Conservation (phyloP, 2,329 filamentous ascomycete species). For the Orbilia ellipsospora region DNA sequence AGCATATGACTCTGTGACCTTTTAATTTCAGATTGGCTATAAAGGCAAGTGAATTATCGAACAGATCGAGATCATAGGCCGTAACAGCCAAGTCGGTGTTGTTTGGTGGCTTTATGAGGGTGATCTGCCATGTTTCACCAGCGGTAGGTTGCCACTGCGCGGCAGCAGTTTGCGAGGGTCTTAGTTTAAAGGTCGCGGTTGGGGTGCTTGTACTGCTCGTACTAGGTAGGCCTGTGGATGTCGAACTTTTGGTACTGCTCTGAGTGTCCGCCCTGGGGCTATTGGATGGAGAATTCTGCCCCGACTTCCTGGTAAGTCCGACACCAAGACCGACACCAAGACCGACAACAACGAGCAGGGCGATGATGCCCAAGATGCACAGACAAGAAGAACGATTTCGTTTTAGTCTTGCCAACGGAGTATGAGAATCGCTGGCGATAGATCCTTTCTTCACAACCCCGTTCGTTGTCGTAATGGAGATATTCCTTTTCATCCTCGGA, state of each 20-base stretch:
- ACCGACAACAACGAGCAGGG: slow-evolving; percentile 21
- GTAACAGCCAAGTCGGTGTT: slow-evolving; percentile 62
- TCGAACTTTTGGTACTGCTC: background rate
- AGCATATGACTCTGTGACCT: slow-evolving; percentile 72
- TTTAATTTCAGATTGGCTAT: slow-evolving; percentile 64
- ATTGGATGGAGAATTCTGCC: background rate
- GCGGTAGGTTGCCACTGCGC: slow-evolving; percentile 46
- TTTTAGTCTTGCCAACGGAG: slow-evolving; percentile 25
- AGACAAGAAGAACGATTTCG: slow-evolving; percentile 22
- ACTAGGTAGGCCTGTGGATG: background rate
- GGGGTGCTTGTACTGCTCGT: slow-evolving; percentile 5
- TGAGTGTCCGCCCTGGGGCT: background rate
- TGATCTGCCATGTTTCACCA: slow-evolving; percentile 52
- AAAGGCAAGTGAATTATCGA: slow-evolving; percentile 72
- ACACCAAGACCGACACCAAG: slow-evolving; percentile 37
- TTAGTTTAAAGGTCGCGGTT: slow-evolving; percentile 30
- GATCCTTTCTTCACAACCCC: slow-evolving; percentile 45
- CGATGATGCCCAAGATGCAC: slow-evolving; percentile 12
- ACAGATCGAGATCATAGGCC: slow-evolving; percentile 68
- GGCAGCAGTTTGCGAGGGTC: slow-evolving; percentile 29
- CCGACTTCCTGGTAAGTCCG: slow-evolving; percentile 29
- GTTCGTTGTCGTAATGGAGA: slow-evolving; percentile 37
- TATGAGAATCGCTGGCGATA: slow-evolving; percentile 24
- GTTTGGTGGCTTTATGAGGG: slow-evolving; percentile 48
- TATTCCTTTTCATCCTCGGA: slow-evolving; percentile 29